Evolutionary conservation across 2,329 filamentous ascomycete genomes (phyloP).

Genomic region (Cadophora sp.): DNA sequence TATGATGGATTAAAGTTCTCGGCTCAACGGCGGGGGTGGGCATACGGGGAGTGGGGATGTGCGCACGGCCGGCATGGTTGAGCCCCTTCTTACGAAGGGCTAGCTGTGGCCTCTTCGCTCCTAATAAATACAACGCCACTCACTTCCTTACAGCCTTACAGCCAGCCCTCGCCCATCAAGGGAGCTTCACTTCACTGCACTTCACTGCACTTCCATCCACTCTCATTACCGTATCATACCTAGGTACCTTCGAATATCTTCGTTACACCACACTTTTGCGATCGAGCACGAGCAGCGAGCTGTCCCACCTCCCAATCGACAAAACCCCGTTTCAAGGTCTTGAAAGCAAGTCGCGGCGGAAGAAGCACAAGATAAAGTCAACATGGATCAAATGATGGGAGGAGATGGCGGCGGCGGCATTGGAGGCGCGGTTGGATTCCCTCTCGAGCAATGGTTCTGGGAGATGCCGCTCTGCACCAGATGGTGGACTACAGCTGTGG

Average conservation of each 20-base stretch:
- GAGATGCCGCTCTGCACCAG: conserved; percentile 96
- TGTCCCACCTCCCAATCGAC: neutral
- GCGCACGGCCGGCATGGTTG: too few relatives aligned
- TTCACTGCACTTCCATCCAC: neutral
- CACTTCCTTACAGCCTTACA: too few relatives aligned
- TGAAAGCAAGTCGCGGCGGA: neutral
- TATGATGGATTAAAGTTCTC: too few relatives aligned
- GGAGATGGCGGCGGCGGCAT: conserved; percentile 42
- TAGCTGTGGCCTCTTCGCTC: too few relatives aligned
- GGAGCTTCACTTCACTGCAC: too few relatives aligned
- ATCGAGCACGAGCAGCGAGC: neutral
- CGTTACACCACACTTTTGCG: neutral
- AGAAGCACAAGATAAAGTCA: conserved; percentile 17
- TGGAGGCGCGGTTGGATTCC: conserved; percentile 68
- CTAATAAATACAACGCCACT: too few relatives aligned
- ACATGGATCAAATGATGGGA: conserved; percentile 48
- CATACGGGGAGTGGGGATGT: too few relatives aligned
- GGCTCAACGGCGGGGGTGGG: too few relatives aligned
- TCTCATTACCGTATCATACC: neutral
- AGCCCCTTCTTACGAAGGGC: too few relatives aligned
- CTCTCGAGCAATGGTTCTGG: conserved; percentile 97
- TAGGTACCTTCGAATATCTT: neutral
- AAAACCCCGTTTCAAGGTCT: neutral
- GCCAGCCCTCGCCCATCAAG: too few relatives aligned
- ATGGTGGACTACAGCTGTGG: conserved; percentile 95